These are phyloP conservation scores for Pyrus pyrifolia DNA, from an alignment of 306 rosid species.

Conservation along the genomic window DNA sequence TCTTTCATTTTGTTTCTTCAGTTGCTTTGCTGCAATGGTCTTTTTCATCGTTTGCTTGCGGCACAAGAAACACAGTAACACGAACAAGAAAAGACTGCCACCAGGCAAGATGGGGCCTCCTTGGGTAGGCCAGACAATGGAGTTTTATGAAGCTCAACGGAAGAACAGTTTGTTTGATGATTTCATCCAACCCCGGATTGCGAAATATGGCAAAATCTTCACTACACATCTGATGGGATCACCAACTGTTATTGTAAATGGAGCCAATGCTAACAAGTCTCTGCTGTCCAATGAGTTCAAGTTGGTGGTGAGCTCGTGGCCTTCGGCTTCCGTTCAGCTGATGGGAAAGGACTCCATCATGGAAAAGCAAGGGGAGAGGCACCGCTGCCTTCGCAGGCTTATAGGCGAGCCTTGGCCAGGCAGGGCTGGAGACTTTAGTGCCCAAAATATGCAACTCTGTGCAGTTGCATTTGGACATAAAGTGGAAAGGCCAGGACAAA, in stretches of 20 bases:
- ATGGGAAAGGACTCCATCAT: conserved; percentile 79
- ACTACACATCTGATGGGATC: conserved; percentile 77
- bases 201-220: conserved; percentile 59
- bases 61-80: conserved; percentile 23
- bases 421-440: conserved; percentile 48
- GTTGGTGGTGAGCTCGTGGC: conserved; percentile 85
- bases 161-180: conserved; percentile 53
- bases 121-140: conserved; percentile 77
- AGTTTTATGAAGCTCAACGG: conserved; percentile 60
- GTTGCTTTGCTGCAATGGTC: conserved; percentile 23
- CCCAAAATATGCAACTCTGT: conserved; percentile 48
- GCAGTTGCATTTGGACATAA: conserved; percentile 25
- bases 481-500: conserved; percentile 43
- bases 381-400: conserved; percentile 46
- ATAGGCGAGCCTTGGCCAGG: conserved; percentile 41
- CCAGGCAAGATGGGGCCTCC: conserved; percentile 79
- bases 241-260: conserved; percentile 70
- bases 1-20: conserved; percentile 21
- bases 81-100: conserved; percentile 35
- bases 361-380: conserved; percentile 66
- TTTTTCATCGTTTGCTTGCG: conserved; percentile 22
- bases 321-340: conserved; percentile 69
- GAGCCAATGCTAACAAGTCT: conserved; percentile 66
- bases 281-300: conserved; percentile 74
- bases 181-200: conserved; percentile 43